Evolutionary conservation across 192 early-diverging fungal genomes (phyloP).

Genomic region (Backusella psychrophila): DNA sequence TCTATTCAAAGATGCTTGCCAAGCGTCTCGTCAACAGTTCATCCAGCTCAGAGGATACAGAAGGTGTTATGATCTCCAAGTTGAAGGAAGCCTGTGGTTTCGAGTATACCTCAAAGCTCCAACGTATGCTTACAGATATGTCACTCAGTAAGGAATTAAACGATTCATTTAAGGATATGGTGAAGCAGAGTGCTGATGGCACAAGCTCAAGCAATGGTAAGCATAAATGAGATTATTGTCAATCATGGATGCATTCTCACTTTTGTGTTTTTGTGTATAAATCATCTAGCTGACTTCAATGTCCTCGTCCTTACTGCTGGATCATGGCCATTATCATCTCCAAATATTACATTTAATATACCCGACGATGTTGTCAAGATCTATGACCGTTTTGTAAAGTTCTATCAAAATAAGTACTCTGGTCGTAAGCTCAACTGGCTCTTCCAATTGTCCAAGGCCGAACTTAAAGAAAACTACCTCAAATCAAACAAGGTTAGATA

Average conservation of each 20-base stretch:
- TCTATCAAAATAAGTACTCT: constrained; percentile 85
- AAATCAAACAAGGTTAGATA: constrained; percentile 74
- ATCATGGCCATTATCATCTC: constrained; percentile 90
- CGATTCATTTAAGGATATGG: constrained; percentile 71
- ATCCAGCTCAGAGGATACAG: constrained; percentile 89
- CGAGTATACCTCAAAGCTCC: constrained; percentile 93
- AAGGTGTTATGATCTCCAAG: constrained; percentile 90
- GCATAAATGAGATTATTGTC: not conserved
- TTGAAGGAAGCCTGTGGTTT: constrained; percentile 81
- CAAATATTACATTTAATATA: constrained; percentile 77
- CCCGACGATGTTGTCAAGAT: constrained; percentile 85
- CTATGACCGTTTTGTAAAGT: constrained; percentile 82
- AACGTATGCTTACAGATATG: constrained; percentile 97
- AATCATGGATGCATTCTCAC: not conserved
- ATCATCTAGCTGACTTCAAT: constrained; percentile 62
- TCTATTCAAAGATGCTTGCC: constrained; percentile 91
- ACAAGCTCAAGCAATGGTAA: constrained; percentile 20
- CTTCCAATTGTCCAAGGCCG: constrained; percentile 89
- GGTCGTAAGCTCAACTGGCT: constrained; percentile 95
- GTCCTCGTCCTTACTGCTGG: constrained; percentile 86
- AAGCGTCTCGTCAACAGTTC: constrained; percentile 88
- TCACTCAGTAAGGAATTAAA: constrained; percentile 88
- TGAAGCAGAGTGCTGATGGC: constrained; percentile 37
- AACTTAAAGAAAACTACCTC: constrained; percentile 86
- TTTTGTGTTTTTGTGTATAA: not conserved